phyloP scores from a whole-genome alignment of 495 filamentous ascomycete genomes.

The Podospora pseudocomata region DNA sequence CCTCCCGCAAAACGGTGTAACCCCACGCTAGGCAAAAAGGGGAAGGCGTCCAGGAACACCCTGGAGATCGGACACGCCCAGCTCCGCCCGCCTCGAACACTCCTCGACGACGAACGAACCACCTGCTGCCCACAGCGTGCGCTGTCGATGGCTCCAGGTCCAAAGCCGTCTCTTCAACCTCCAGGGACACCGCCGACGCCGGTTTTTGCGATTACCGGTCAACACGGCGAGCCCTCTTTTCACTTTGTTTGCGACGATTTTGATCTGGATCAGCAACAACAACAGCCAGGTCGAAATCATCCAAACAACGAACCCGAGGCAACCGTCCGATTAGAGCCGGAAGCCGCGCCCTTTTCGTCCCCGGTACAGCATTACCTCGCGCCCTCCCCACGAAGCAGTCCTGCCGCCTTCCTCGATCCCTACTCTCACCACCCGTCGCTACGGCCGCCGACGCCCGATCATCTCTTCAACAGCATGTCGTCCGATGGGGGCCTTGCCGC shows the following conservation, averaged over 20 bases:
- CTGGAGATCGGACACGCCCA: slow-evolving; percentile 1
- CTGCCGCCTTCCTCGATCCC: slow-evolving; percentile 24
- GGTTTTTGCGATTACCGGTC: slow-evolving; percentile 24
- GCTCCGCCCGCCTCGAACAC: slow-evolving; percentile 14
- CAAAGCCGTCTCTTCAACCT: slow-evolving; percentile 1
- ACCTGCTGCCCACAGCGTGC: slow-evolving; percentile 1
- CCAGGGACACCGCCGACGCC: slow-evolving; percentile 25
- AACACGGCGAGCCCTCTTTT: slow-evolving; percentile 21
- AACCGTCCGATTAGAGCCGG: not conserved
- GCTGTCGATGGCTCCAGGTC: slow-evolving; percentile 15
- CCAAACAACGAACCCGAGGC: not conserved
- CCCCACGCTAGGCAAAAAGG: slow-evolving; percentile 16
- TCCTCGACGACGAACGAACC: slow-evolving; percentile 9
- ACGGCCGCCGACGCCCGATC: slow-evolving; percentile 25
- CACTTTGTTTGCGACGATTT: slow-evolving; percentile 20
- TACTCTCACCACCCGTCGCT: slow-evolving; percentile 11
- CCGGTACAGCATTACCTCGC: slow-evolving; percentile 7
- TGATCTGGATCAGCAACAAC: slow-evolving; percentile 12
- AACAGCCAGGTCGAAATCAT: not conserved
- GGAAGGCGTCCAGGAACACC: slow-evolving; percentile 3
- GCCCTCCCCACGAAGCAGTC: slow-evolving; percentile 16
- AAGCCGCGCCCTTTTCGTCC: not conserved
- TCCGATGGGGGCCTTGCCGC: slow-evolving; percentile 28
- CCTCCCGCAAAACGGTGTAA: slow-evolving; percentile 1
- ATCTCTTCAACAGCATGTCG: slow-evolving; percentile 32